Evolutionary conservation across 225 moss, liverwort and hornwort species (phyloP).

Genomic region (Physcomitrium patens): DNA sequence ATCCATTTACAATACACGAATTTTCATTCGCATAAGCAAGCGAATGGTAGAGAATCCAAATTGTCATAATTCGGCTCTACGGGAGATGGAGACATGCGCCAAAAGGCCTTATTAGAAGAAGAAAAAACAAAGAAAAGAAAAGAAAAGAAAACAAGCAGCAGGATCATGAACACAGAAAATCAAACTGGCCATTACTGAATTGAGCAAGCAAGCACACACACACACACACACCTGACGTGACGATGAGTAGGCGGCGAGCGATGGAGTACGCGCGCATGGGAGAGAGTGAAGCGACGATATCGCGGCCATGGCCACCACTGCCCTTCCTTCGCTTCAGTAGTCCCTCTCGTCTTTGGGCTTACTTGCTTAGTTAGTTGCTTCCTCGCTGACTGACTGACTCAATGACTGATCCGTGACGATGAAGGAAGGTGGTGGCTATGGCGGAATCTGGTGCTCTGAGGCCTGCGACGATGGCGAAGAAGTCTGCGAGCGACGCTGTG

Average conservation of each 20-base stretch:
- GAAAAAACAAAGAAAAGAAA: neutral
- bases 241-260: neutral
- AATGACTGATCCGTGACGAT: neutral
- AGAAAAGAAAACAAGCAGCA: neutral
- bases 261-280: conserved; percentile 2
- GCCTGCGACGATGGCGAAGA: neutral
- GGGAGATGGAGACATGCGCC: too few relatives aligned
- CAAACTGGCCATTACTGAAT: neutral
- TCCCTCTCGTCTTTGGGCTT: too few relatives aligned
- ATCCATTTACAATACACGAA: too few relatives aligned
- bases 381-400: neutral
- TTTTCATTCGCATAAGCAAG: too few relatives aligned
- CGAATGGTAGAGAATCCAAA: too few relatives aligned
- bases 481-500: neutral
- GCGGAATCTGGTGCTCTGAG: neutral
- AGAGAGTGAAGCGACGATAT: conserved; percentile 26
- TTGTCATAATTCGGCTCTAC: too few relatives aligned
- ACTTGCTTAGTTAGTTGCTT: too few relatives aligned
- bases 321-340: neutral
- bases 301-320: conserved; percentile 34
- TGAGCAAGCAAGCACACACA: too few relatives aligned
- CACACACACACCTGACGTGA: conserved; percentile 38
- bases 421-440: neutral
- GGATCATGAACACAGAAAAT: too few relatives aligned
- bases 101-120: too few relatives aligned